Percentiles rank a stretch among this genome's conserved stretches.
Conservation (phyloP, 192 early-diverging fungal genomes). For the Mortierella claussenii region DNA sequence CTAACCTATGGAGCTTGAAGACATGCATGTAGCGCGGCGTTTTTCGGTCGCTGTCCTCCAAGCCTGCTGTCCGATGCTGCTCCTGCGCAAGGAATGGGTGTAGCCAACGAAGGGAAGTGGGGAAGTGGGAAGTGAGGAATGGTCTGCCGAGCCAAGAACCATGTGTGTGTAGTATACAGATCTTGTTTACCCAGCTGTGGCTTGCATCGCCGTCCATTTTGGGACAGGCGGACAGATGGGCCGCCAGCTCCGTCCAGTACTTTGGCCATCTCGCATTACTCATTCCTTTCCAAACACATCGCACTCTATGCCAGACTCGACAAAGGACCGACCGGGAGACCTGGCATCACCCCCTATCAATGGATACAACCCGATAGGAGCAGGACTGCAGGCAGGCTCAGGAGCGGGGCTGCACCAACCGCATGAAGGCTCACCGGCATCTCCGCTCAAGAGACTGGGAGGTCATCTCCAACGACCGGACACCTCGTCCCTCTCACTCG, state of each 20-base stretch:
- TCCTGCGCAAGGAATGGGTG: too few species aligned
- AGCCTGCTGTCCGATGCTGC: background rate
- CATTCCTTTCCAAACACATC: too few species aligned
- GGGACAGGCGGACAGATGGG: too few species aligned
- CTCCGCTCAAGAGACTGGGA: slow-evolving; percentile 4
- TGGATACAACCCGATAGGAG: background rate
- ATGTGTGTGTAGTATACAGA: background rate
- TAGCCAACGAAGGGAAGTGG: too few species aligned
- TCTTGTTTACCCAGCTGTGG: slow-evolving; percentile 1
- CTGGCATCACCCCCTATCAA: slow-evolving; percentile 14
- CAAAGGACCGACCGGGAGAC: slow-evolving; percentile 12
- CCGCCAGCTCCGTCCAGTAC: too few species aligned
- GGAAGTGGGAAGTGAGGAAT: background rate
- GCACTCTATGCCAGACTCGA: slow-evolving; percentile 20
- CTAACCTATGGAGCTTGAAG: slow-evolving; percentile 7
- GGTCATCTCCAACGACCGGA: background rate
- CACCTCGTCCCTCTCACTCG: slow-evolving; percentile 23
- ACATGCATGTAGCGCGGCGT: slow-evolving; percentile 10
- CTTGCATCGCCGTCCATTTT: background rate
- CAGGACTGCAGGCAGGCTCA: background rate
- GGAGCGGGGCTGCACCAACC: slow-evolving; percentile 11
- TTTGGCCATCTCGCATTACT: too few species aligned
- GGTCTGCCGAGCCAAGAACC: too few species aligned
- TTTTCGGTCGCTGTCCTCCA: background rate
- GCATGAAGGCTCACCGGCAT: background rate